Conservation (phyloP, 148 eudicot genomes). For the Talinum fruticosum region DNA sequence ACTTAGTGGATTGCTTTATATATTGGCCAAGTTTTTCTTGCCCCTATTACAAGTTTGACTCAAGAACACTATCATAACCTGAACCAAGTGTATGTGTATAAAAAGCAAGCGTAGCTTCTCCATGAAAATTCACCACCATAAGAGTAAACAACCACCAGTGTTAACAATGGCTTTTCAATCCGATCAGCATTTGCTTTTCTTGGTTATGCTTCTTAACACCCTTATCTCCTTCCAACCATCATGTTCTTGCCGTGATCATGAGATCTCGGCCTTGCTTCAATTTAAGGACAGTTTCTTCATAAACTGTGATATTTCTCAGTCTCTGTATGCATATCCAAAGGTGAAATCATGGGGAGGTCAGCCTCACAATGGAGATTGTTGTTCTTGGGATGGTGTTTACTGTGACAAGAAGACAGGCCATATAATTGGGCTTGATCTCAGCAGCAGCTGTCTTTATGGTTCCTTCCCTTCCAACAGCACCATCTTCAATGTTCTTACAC, state of each 20-base stretch:
- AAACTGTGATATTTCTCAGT: not conserved
- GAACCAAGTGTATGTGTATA: too few species aligned
- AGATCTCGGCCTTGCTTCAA: conserved; percentile 5
- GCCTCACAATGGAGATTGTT: not conserved
- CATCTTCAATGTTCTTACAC: conserved; percentile 5
- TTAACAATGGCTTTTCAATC: not conserved
- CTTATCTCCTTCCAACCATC: not conserved
- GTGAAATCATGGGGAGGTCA: not conserved
- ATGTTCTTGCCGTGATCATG: not conserved
- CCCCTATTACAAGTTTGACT: too few species aligned
- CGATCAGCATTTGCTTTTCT: not conserved
- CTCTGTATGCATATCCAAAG: not conserved
- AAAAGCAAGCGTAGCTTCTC: not conserved
- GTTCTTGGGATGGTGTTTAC: too few species aligned
- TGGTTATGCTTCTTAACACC: not conserved
- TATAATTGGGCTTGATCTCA: too few species aligned
- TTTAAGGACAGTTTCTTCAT: not conserved
- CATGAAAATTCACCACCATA: not conserved
- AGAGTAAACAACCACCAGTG: not conserved
- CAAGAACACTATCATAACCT: too few species aligned
- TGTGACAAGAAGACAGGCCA: too few species aligned
- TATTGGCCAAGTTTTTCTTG: too few species aligned
- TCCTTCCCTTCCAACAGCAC: not conserved
- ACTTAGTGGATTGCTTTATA: too few species aligned
- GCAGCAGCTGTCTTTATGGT: too few species aligned